phyloP scores from a whole-genome alignment of 495 filamentous ascomycete species.

The Lophiostoma macrostomum region DNA sequence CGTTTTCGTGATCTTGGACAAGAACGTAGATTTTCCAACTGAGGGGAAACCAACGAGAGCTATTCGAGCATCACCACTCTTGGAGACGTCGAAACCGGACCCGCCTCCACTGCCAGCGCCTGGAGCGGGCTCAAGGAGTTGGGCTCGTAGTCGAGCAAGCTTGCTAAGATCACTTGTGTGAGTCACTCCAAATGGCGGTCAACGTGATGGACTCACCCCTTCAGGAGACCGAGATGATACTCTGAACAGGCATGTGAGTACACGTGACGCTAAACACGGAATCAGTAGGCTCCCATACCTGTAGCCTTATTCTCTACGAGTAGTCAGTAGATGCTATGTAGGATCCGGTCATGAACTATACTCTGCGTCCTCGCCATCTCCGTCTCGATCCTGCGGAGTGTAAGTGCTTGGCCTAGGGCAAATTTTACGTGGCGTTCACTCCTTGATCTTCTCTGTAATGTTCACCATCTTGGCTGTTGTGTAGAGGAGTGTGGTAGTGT shows the following conservation, averaged over 20 bases:
- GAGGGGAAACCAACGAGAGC: conserved; percentile 97
- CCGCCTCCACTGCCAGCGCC: conserved; percentile 70
- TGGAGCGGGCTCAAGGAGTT: conserved; percentile 86
- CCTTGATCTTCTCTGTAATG: conserved; percentile 99
- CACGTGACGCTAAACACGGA: conserved; percentile 9
- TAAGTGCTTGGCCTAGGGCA: conserved; percentile 28
- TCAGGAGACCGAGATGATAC: conserved; percentile 95
- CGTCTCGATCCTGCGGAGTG: conserved; percentile 80
- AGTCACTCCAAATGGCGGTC: no score
- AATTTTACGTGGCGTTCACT: conserved; percentile 49
- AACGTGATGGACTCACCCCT: conserved; percentile 69
- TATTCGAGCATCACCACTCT: conserved; percentile 95
- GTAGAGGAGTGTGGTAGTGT: no score
- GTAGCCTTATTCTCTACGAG: conserved; percentile 95
- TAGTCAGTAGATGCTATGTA: conserved; percentile 20
- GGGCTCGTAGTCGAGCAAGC: conserved; percentile 89
- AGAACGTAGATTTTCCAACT: conserved; percentile 96
- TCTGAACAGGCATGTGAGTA: conserved; percentile 55
- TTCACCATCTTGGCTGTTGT: conserved; percentile 82
- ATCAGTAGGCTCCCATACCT: conserved; percentile 52
- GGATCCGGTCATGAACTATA: conserved; percentile 45
- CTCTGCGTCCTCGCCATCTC: conserved; percentile 99
- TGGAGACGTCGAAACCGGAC: conserved; percentile 92
- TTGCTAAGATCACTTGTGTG: conserved; percentile 57
- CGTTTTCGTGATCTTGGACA: conserved; percentile 99